phyloP scores from a whole-genome alignment of 495 filamentous ascomycete genomes.

The Hypoxylon perforatum region DNA sequence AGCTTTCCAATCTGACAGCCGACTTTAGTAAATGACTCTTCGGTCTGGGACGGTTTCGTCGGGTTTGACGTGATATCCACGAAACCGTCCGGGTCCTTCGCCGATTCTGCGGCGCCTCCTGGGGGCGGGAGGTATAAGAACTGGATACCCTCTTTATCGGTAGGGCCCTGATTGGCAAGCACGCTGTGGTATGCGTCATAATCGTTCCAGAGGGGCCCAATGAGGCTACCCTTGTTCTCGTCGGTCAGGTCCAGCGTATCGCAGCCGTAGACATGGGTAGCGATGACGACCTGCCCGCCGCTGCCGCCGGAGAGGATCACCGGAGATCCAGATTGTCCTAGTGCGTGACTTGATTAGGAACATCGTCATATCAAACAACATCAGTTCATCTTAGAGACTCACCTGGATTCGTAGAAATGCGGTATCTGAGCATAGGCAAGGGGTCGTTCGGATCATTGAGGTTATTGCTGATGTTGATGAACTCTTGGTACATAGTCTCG shows the following conservation, averaged over 20 bases:
- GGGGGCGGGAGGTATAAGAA: slow-evolving; percentile 20
- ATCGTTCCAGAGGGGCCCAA: slow-evolving; percentile 46
- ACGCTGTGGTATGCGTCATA: slow-evolving; percentile 43
- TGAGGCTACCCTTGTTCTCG: slow-evolving; percentile 48
- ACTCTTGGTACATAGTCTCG: neutral
- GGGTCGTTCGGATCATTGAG: slow-evolving; percentile 21
- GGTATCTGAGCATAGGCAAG: slow-evolving; percentile 50
- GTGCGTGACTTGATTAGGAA: slow-evolving; percentile 4
- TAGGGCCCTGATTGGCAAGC: neutral
- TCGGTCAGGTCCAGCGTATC: too few relatives aligned
- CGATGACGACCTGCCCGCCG: slow-evolving; percentile 40
- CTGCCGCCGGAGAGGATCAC: slow-evolving; percentile 47
- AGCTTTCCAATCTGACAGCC: too few relatives aligned
- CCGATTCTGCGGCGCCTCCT: neutral
- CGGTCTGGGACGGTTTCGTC: neutral
- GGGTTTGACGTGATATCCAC: neutral
- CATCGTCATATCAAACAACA: neutral
- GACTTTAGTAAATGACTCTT: neutral
- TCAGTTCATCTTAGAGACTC: slow-evolving; percentile 16
- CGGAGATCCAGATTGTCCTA: slow-evolving; percentile 51
- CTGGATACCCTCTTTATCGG: slow-evolving; percentile 13
- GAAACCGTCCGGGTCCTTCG: too few relatives aligned
- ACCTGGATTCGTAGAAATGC: slow-evolving; percentile 52
- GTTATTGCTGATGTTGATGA: neutral
- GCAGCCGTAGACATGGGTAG: slow-evolving; percentile 51